Evolutionary conservation across 768 basidiomycete species (phyloP).

Genomic region (Cantharellus anzutake): DNA sequence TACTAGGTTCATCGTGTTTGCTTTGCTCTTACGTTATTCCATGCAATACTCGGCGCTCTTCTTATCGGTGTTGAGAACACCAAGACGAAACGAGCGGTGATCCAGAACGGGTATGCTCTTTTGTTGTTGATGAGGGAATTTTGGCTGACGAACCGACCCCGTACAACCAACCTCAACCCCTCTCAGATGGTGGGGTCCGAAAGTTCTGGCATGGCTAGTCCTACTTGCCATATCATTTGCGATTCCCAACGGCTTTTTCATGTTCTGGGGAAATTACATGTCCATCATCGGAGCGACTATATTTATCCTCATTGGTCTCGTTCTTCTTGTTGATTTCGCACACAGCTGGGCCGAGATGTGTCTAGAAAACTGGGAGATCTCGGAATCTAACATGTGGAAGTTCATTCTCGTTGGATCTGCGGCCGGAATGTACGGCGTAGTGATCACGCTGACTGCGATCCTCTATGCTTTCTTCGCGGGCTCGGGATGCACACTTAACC

Average conservation of each 20-base stretch:
- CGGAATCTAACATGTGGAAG: slow-evolving; percentile 81
- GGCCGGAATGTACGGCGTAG: slow-evolving; percentile 64
- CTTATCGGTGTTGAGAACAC: slow-evolving; percentile 83
- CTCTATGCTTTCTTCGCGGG: slow-evolving; percentile 86
- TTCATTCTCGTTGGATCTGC: slow-evolving; percentile 91
- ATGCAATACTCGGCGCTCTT: slow-evolving; percentile 55
- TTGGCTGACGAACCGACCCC: neutral
- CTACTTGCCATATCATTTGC: slow-evolving; percentile 73
- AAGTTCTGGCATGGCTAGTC: slow-evolving; percentile 74
- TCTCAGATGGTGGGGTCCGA: slow-evolving; percentile 94
- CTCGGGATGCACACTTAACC: slow-evolving; percentile 75
- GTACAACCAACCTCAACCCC: neutral
- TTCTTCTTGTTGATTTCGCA: slow-evolving; percentile 95
- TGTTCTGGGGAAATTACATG: slow-evolving; percentile 92
- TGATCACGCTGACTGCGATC: slow-evolving; percentile 70
- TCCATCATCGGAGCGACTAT: slow-evolving; percentile 80
- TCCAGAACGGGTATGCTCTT: slow-evolving; percentile 74
- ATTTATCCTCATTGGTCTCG: slow-evolving; percentile 93
- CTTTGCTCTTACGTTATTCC: slow-evolving; percentile 83
- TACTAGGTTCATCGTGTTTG: slow-evolving; percentile 75
- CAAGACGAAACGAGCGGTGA: slow-evolving; percentile 75
- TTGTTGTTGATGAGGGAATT: neutral
- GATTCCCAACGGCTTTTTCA: slow-evolving; percentile 95
- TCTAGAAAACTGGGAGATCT: slow-evolving; percentile 85
- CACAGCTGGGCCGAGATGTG: slow-evolving; percentile 98